Evolutionary conservation across 192 early-diverging fungal species (phyloP).

Genomic region (Coemansia sp.): DNA sequence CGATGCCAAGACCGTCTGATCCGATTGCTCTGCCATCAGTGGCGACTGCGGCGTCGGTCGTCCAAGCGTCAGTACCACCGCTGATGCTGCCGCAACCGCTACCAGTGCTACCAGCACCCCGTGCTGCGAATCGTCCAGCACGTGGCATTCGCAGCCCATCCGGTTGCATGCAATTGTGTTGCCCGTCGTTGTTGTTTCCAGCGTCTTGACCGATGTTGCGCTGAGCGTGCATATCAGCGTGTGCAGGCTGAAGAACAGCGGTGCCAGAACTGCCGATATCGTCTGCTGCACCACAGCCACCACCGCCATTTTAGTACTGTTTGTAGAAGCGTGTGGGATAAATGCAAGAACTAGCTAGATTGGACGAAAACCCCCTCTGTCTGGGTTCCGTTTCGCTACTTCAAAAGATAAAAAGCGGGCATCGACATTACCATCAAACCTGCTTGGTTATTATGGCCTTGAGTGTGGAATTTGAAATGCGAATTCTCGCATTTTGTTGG

Average conservation of each 20-base stretch:
- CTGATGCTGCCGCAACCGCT: conserved; percentile 30
- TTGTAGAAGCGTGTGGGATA: too few species aligned
- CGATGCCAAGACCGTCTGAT: not conserved
- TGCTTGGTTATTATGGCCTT: too few species aligned
- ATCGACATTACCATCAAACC: too few species aligned
- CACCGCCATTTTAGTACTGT: too few species aligned
- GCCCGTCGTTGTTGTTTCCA: conserved; percentile 8
- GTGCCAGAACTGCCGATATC: not conserved
- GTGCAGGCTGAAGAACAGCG: conserved; percentile 30
- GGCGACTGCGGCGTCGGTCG: conserved; percentile 49
- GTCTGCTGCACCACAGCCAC: too few species aligned
- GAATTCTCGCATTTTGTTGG: too few species aligned
- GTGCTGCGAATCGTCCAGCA: conserved; percentile 43
- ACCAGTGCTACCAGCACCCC: conserved; percentile 34
- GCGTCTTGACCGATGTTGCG: conserved; percentile 35
- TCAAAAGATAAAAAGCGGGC: too few species aligned
- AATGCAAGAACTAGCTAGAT: too few species aligned
- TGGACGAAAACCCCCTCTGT: too few species aligned
- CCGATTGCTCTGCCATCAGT: conserved; percentile 29
- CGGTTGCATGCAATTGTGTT: conserved; percentile 48
- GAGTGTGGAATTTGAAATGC: too few species aligned
- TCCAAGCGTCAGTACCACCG: conserved; percentile 41
- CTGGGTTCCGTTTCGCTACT: too few species aligned
- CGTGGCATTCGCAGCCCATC: conserved; percentile 56
- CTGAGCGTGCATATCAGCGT: conserved; percentile 55